Evolutionary conservation across 2,329 filamentous ascomycete genomes (phyloP), one percentile per base, ranked within the genome.

Genomic region (Sarocladium strictum): DNA sequence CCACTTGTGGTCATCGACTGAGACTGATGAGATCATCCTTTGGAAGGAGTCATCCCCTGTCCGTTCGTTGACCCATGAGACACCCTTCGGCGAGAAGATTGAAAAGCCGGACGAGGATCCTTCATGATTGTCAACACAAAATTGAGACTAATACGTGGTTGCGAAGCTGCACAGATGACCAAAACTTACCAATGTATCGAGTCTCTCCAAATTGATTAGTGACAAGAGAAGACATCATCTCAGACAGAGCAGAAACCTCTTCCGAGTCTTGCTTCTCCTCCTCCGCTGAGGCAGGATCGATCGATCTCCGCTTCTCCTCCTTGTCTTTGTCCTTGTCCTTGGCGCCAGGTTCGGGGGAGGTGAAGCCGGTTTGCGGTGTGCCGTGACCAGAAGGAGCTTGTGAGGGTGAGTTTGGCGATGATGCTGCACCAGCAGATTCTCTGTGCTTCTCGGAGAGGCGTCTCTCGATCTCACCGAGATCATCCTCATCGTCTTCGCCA

Each of bases 141-240:
- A 23, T 7, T 19, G 38, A 7, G 17, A 6, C 9, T 11, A 7
- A 7, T 43, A 7, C 17, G 3, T 17, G 38, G 10, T n/a, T 6
- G 38, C 4, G 14, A 43, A 32, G 12, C 6, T 32, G 29, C 29
- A 32, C 29, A 32, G 27, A 12, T 19, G 7, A 17, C 38, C 26
- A 14, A 7, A 27, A 60, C 79, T 53, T 78, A 92, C 90, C 94
- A 62, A 97, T 96, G 67, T 96, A 99, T 70, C 94, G 81, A 7
- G 93, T 97, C 75, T 99, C 94, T 54, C 94, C 94, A 58, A 84
- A 88, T 62, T 93, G 91, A 66, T 96, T 97, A 1, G 93, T 97
- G 27, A 99, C 92, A 29, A 99, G 74, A 2, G 92, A 97, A 70
- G 93, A 97, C 94, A 99, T 97, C 87, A 97, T 94, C 72, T 99